Evolutionary conservation across 208 protist species (phyloP).

Genomic region (Herpetomonas tarakana): DNA sequence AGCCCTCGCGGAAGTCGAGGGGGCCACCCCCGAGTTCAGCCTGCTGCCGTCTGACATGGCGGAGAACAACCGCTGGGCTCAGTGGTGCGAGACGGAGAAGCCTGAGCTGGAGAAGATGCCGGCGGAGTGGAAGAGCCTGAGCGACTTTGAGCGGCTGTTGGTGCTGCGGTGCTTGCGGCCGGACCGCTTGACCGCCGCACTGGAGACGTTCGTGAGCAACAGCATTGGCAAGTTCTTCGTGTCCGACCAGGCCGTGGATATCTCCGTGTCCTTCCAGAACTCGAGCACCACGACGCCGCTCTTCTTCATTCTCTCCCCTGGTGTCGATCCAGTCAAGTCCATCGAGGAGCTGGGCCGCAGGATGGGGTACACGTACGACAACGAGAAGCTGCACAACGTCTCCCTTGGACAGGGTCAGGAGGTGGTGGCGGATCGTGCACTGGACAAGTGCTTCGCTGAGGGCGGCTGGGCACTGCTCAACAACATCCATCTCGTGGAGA

Average conservation of each 20-base stretch:
- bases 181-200: conserved; percentile 95
- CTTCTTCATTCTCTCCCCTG: conserved; percentile 99
- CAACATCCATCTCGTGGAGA: conserved; percentile 98
- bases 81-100: conserved; percentile 92
- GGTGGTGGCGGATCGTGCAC: conserved; percentile 93
- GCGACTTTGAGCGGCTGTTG: conserved; percentile 95
- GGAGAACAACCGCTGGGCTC: conserved; percentile 91
- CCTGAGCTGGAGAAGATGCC: conserved; percentile 92
- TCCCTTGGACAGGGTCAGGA: conserved; percentile 99
- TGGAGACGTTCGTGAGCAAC: conserved; percentile 92
- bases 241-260: conserved; percentile 92
- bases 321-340: conserved; percentile 97
- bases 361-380: conserved; percentile 94
- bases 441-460: conserved; percentile 92
- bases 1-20: conserved; percentile 90
- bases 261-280: conserved; percentile 94
- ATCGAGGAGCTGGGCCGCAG: conserved; percentile 94
- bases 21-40: conserved; percentile 84
- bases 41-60: conserved; percentile 86
- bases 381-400: conserved; percentile 94
- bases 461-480: conserved; percentile 97
- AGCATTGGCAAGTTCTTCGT: conserved; percentile 95
- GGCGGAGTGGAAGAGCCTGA: conserved; percentile 94
- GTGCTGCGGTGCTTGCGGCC: conserved; percentile 96
- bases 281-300: conserved; percentile 93